Conservation (phyloP, 148 eudicot species). For the Rhododendron griersonianum region DNA sequence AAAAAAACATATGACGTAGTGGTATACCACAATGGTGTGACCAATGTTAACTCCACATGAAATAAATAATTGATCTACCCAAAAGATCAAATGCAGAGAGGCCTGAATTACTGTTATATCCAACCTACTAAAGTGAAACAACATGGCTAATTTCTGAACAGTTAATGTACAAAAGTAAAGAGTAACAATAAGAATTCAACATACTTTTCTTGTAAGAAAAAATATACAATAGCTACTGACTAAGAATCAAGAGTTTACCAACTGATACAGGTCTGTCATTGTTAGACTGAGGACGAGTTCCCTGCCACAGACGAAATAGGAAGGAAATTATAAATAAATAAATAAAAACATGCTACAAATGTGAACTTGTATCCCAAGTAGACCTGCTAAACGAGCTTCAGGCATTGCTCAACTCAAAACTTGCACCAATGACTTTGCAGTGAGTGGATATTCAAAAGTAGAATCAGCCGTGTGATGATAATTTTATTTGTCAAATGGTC, state of each 20-base stretch:
- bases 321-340: neutral
- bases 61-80: neutral
- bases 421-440: neutral
- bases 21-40: neutral
- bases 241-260: constrained; percentile 6
- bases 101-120: neutral
- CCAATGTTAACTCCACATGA: neutral
- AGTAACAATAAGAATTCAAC: neutral
- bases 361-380: neutral
- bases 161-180: neutral
- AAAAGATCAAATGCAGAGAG: neutral
- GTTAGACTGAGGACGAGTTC: constrained; percentile 12
- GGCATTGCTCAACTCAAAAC: neutral
- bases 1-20: neutral
- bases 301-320: constrained; percentile 8
- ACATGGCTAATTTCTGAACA: neutral
- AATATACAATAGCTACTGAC: neutral
- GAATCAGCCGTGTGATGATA: neutral
- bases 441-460: neutral
- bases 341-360: neutral
- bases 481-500: neutral
- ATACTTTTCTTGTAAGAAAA: neutral
- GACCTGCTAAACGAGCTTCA: neutral
- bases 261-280: neutral
- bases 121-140: neutral